phyloP scores from a whole-genome alignment of 495 filamentous ascomycete species.

The Xylaria nigripes region DNA sequence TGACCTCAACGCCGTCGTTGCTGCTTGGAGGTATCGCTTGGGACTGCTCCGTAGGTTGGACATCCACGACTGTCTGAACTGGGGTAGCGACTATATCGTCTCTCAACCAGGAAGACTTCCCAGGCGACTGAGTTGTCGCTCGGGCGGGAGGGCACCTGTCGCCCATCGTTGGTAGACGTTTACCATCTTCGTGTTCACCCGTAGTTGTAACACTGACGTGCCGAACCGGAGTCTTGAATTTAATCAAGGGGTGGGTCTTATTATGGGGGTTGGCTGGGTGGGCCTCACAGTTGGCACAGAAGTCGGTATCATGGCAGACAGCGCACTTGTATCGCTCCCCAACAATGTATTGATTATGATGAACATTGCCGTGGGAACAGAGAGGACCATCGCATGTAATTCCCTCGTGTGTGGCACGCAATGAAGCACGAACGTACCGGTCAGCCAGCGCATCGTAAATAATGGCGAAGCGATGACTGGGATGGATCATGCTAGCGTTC shows the following conservation, averaged over 20 bases:
- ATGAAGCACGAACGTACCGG: slow-evolving; percentile 20
- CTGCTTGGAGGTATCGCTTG: slow-evolving; percentile 2
- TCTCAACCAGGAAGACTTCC: slow-evolving; percentile 37
- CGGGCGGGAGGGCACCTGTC: slow-evolving; percentile 40
- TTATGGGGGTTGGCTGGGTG: slow-evolving; percentile 79
- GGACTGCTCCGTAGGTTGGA: slow-evolving; percentile 48
- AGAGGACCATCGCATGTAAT: slow-evolving; percentile 95
- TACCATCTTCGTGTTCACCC: slow-evolving; percentile 60
- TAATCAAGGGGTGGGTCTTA: slow-evolving; percentile 88
- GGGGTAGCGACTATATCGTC: slow-evolving; percentile 51
- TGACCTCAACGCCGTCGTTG: slow-evolving; percentile 31
- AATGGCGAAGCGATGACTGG: slow-evolving; percentile 81
- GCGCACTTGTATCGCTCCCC: slow-evolving; percentile 95
- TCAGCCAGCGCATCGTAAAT: slow-evolving; percentile 72
- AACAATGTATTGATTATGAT: slow-evolving; percentile 55
- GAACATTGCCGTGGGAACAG: slow-evolving; percentile 52
- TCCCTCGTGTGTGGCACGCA: slow-evolving; percentile 58
- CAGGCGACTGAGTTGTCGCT: slow-evolving; percentile 35
- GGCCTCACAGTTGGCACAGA: slow-evolving; percentile 92
- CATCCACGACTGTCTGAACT: slow-evolving; percentile 65
- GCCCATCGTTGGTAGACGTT: slow-evolving; percentile 55
- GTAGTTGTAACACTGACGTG: slow-evolving; percentile 82
- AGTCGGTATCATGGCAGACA: slow-evolving; percentile 91
- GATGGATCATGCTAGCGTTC: slow-evolving; percentile 59
- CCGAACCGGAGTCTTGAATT: slow-evolving; percentile 90